Evolutionary conservation across 164 flowering plant genomes (phyloP), one percentile per base, ranked within the genome.

Genomic region (Nymphaea thermarum): DNA sequence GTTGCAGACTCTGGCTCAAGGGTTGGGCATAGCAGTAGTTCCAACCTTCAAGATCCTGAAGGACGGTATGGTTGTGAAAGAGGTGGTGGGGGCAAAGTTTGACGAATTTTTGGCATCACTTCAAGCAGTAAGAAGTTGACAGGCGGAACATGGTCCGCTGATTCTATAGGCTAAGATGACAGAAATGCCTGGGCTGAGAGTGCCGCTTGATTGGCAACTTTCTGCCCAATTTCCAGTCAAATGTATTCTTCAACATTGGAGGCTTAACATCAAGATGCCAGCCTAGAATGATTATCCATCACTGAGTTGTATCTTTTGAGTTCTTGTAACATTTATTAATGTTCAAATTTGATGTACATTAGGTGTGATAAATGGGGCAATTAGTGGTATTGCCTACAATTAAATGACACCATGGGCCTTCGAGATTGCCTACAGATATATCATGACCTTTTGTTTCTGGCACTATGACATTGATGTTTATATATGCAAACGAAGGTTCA

Each of bases 11-110:
- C 78, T 93, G 77, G 98, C 98, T 16, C 90, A 90, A 82, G 98
- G 90, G 78, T 82, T 93, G 6, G 98, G 98, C 16, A 84, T 93
- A 62, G 84, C 66, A 74, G 96, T 88, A 63, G 98, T 93, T 47
- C 98, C 98, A 11, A 93, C 98, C 3, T 93, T 93, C 85, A 93
- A 93, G 80, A 93, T 93, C 70, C 82, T 93, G 68, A 93, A 93
- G 77, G 77, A 85, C 69, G 63, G 65, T 70, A 80, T 87, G 73
- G 65, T 93, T 67, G 87, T 90, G 43, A 85, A 90, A 73, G 98
- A 93, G 78, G 91, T 93, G 14, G 88, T 88, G 0, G 98, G 96
- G 43, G 96, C 98, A 73, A 93, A 93, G 78, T 75, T 81, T 5
- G 95, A 93, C 43, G 88, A 87, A 60, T 67, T 93, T 60, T 79